A percentile compares a stretch with the other conserved stretches of the same genome.
These are phyloP conservation scores for Nelumbo lutea DNA, from an alignment of 164 flowering plant genomes.

Conservation along the genomic window DNA sequence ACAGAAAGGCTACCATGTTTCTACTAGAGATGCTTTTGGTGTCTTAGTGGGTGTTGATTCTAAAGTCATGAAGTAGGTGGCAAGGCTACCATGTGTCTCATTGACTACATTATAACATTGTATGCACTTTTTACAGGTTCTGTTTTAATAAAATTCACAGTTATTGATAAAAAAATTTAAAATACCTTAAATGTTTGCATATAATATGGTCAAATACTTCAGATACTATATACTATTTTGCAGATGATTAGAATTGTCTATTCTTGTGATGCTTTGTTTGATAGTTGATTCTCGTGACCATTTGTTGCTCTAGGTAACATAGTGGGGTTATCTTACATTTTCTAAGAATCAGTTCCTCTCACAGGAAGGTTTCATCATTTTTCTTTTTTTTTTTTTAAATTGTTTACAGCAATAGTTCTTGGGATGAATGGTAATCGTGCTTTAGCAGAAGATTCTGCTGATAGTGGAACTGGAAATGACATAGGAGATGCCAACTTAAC, in stretches of 20 bases:
- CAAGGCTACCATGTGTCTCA: too few species aligned
- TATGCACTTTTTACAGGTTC: too few species aligned
- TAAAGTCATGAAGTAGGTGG: too few species aligned
- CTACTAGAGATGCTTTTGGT: too few species aligned
- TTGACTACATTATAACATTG: too few species aligned
- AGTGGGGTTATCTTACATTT: constrained; percentile 1
- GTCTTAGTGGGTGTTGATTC: too few species aligned
- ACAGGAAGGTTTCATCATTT: not conserved
- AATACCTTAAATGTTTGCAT: too few species aligned
- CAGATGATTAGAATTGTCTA: not conserved
- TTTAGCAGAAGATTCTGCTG: constrained; percentile 57
- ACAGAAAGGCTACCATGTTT: too few species aligned
- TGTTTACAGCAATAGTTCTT: constrained; percentile 43
- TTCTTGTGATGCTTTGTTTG: not conserved
- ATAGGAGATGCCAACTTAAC: constrained; percentile 20
- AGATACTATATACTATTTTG: too few species aligned
- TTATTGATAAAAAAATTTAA: too few species aligned
- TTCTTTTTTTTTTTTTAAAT: not conserved
- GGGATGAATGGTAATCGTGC: constrained; percentile 38
- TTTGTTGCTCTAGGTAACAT: not conserved
- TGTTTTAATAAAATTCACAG: too few species aligned
- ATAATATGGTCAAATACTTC: too few species aligned
- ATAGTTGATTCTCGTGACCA: not conserved
- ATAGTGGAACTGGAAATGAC: constrained; percentile 28
- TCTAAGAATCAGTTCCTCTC: not conserved